phyloP scores from a whole-genome alignment of 495 filamentous ascomycete species.

The Aspergillus kassunensis region DNA sequence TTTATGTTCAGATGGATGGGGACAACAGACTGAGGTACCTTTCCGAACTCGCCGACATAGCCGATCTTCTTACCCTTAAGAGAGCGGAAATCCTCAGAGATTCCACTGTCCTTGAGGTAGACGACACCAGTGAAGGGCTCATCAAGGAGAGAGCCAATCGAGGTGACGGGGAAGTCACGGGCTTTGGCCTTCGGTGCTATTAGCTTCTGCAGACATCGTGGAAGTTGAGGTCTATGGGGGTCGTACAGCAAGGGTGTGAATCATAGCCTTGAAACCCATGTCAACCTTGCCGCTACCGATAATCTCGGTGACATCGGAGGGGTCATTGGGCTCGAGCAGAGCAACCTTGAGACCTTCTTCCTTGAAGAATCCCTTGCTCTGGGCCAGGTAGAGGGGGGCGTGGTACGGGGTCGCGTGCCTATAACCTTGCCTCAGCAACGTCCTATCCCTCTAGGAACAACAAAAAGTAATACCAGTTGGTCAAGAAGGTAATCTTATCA shows the following conservation, averaged over 20 bases:
- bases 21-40: constrained; percentile 24
- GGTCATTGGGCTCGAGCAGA: constrained; percentile 67
- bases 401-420: constrained; percentile 74
- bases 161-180: constrained; percentile 63
- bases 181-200: constrained; percentile 52
- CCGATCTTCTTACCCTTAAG: constrained; percentile 66
- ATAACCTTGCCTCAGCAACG: constrained; percentile 25
- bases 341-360: constrained; percentile 68
- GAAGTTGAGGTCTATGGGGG: too few species aligned
- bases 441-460: background rate
- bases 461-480: constrained; percentile 54
- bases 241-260: constrained; percentile 63
- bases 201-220: background rate
- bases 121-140: constrained; percentile 71
- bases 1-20: background rate
- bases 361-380: constrained; percentile 65
- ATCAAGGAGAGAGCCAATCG: constrained; percentile 64
- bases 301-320: constrained; percentile 68
- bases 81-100: constrained; percentile 59
- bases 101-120: constrained; percentile 64
- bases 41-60: constrained; percentile 70
- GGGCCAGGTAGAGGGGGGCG: constrained; percentile 65
- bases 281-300: constrained; percentile 67
- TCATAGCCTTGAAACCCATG: constrained; percentile 75
- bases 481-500: constrained; percentile 72